Base-by-base conservation (phyloP, 306 rosid species). In the Lathyrus aphaca region DNA sequence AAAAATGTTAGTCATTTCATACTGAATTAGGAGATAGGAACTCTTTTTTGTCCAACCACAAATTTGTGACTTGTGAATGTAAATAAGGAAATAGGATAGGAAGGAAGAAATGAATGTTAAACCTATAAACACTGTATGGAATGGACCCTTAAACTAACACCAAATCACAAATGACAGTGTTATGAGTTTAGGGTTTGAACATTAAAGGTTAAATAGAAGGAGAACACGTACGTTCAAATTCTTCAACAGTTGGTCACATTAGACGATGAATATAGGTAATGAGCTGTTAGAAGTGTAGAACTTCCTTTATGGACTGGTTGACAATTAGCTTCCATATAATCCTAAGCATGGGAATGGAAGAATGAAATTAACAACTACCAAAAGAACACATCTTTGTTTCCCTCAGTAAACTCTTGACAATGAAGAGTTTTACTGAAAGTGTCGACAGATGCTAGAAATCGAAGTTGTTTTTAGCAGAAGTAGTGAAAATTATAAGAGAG, bases 131-230 rank as follows among this genome's bases (percentile, higher is more conserved):
- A 53, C 58, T 53, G 58, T 48, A 64, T 62, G 67, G 40, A 56
- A 46, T 32, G 62, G 73, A 80, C 75, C 64, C 75, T 67, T 38
- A 76, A 66, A 73, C 68, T 44, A 50, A 57, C 64, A 56, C 48
- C 8, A 62, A 57, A 12, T 21, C 79, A 51, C 78, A 77, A 72
- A 68, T 66, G 69, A 76, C 49, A 61, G 77, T 74, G 70, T 66
- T 66, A 76, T 62, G 53, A 35, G 59, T 25, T 30, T 71, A 43
- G 53, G 27, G 59, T 25, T 30, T 71, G 38, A 74, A 50, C 71
- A 42, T n/a, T 44, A 50, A 56, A 76, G 25, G 11, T 69, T 60
- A 59, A 37, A 53, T 35, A 68, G 64, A 71, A 70, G 62, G 66
- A 80, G 58, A 65, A 71, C 51, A 64, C 29, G 12, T 53, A 44